A percentile compares a stretch with the other conserved stretches of the same genome.
phyloP scores from a whole-genome alignment of 1,284 basidiomycete genomes.

The Megacollybia platyphylla region DNA sequence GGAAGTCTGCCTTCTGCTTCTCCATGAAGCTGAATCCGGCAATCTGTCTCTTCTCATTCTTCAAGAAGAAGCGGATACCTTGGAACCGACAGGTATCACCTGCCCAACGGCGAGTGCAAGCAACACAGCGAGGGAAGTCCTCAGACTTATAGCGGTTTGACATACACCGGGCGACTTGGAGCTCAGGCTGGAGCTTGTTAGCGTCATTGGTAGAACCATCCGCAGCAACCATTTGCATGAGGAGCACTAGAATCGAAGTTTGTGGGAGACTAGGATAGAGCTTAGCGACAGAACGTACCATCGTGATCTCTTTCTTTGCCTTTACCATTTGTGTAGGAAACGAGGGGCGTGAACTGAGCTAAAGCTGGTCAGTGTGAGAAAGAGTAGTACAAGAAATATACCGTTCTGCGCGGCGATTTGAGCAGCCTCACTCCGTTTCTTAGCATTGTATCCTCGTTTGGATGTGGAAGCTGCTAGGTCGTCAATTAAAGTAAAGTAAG shows the following conservation, averaged over 20 bases:
- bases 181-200: constrained; percentile 30
- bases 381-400: constrained; percentile 15
- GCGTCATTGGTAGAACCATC: constrained; percentile 2
- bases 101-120: constrained; percentile 71
- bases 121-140: constrained; percentile 63
- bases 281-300: neutral
- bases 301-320: neutral
- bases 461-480: constrained; percentile 17
- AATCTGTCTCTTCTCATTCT: constrained; percentile 42
- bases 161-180: constrained; percentile 70
- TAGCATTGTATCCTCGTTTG: constrained; percentile 51
- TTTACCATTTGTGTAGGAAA: neutral
- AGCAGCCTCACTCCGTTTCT: constrained; percentile 56
- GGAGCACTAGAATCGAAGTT: constrained; percentile 1
- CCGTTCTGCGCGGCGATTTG: constrained; percentile 46
- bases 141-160: constrained; percentile 60
- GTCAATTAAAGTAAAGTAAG: too few species aligned
- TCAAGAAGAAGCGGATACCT: constrained; percentile 60
- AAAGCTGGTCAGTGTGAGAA: too few species aligned
- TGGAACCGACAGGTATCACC: constrained; percentile 76
- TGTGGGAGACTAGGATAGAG: neutral
- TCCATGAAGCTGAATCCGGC: constrained; percentile 59
- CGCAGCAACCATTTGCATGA: constrained; percentile 5
- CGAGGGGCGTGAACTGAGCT: too few species aligned
- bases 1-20: constrained; percentile 40